Percentiles rank a stretch among this genome's conserved stretches.
Evolutionary conservation across 1,284 basidiomycete genomes (phyloP).

Genomic region (Exobasidium cylindrosporum): DNA sequence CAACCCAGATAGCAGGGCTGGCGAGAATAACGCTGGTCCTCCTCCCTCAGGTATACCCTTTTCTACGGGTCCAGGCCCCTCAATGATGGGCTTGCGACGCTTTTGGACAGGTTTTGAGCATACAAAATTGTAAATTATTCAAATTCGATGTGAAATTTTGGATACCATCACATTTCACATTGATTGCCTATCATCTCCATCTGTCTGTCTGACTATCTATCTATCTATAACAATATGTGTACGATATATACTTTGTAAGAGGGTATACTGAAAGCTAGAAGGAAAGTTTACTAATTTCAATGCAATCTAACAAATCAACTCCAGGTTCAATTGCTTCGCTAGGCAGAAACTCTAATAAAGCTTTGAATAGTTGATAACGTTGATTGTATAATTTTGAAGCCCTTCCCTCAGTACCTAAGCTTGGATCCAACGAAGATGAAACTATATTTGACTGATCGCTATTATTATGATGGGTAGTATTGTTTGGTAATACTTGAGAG

Average conservation of each 20-base stretch:
- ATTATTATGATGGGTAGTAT: background rate
- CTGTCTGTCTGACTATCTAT: background rate
- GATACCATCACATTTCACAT: no score
- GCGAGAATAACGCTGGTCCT: background rate
- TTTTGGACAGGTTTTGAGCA: constrained; percentile 19
- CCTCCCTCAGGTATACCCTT: background rate
- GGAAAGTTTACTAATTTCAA: constrained; percentile 20
- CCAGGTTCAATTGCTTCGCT: constrained; percentile 43
- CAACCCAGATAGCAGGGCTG: no score
- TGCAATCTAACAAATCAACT: constrained; percentile 43
- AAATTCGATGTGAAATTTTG: background rate
- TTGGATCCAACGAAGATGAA: background rate
- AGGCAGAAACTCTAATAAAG: constrained; percentile 49
- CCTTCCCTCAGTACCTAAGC: background rate
- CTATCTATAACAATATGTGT: background rate
- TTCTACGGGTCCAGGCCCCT: background rate
- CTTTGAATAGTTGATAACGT: constrained; percentile 43
- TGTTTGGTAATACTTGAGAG: constrained; percentile 17
- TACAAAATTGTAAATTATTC: constrained; percentile 14
- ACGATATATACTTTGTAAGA: background rate
- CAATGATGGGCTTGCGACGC: constrained; percentile 15
- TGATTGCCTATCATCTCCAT: constrained; percentile 1
- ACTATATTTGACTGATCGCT: background rate
- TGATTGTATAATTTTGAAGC: constrained; percentile 28
- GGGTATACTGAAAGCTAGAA: background rate